These are phyloP conservation scores for Stephania cephalantha DNA, from an alignment of 164 flowering plant species.

Conservation along the genomic window DNA sequence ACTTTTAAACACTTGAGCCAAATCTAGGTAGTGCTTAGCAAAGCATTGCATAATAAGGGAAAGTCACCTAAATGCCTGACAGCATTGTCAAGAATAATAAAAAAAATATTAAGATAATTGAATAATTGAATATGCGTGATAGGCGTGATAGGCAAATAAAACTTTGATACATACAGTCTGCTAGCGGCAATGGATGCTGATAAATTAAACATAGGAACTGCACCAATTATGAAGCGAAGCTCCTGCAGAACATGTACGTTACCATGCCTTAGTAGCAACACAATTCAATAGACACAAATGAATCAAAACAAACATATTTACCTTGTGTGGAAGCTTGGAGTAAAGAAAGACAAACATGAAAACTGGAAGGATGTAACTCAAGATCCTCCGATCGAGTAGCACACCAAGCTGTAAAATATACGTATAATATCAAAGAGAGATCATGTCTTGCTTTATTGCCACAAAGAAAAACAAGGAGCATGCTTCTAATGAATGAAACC, in stretches of 20 bases:
- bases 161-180: slow-evolving; percentile 55
- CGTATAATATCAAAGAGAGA: background rate
- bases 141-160: no score
- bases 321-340: slow-evolving; percentile 99
- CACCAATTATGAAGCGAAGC: slow-evolving; percentile 81
- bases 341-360: slow-evolving; percentile 70
- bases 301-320: slow-evolving; percentile 16
- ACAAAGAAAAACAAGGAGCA: background rate
- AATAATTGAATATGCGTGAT: background rate
- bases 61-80: no score
- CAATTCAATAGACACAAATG: slow-evolving; percentile 6
- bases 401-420: slow-evolving; percentile 66
- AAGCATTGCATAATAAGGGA: no score
- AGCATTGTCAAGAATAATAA: no score
- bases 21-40: no score
- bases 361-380: slow-evolving; percentile 55
- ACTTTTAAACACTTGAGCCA: no score
- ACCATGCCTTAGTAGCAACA: background rate
- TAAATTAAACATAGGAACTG: slow-evolving; percentile 82
- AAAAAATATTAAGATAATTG: background rate
- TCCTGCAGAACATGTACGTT: slow-evolving; percentile 43
- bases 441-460: background rate
- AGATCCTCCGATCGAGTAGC: slow-evolving; percentile 70
- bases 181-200: slow-evolving; percentile 83
- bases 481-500: background rate